These are phyloP conservation scores for Afroboletus lepidellus DNA, from an alignment of 1,284 basidiomycete genomes.

Conservation along the genomic window DNA sequence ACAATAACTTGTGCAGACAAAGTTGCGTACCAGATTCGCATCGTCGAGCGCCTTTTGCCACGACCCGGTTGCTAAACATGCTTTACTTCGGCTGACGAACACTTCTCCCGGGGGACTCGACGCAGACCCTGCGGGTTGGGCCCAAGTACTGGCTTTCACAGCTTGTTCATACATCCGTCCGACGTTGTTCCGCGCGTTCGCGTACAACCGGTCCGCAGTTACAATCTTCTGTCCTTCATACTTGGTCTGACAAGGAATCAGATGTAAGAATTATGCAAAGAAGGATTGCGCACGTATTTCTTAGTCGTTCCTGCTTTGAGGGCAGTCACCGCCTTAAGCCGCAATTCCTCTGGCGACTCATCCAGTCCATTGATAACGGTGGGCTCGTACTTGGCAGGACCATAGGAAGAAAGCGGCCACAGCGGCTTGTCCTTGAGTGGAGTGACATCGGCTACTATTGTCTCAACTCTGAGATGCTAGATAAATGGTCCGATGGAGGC, in stretches of 20 bases:
- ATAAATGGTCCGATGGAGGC: slow-evolving; percentile 9
- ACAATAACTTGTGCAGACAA: no score
- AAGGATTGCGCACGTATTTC: slow-evolving; percentile 53
- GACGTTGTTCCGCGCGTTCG: slow-evolving; percentile 51
- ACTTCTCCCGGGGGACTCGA: not conserved
- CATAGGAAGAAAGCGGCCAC: slow-evolving; percentile 85
- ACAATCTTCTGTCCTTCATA: slow-evolving; percentile 53
- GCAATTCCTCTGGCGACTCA: slow-evolving; percentile 79
- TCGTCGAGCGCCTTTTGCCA: no score
- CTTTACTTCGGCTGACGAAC: no score
- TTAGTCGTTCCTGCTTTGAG: slow-evolving; percentile 53
- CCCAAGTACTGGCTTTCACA: slow-evolving; percentile 29
- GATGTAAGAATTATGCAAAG: not conserved
- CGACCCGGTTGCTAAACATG: no score
- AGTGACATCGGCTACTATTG: slow-evolving; percentile 61
- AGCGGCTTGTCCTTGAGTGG: slow-evolving; percentile 62
- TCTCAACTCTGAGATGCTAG: slow-evolving; percentile 49
- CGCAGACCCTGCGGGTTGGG: slow-evolving; percentile 1
- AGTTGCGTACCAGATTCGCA: no score
- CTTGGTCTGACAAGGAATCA: slow-evolving; percentile 39
- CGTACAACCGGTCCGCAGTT: slow-evolving; percentile 39
- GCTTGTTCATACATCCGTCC: slow-evolving; percentile 54
- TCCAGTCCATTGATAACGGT: slow-evolving; percentile 70
- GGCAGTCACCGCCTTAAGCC: slow-evolving; percentile 65
- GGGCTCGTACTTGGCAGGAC: slow-evolving; percentile 73